Base-by-base conservation (phyloP, 176 grass and related monocot genomes). In the Triticum timopheevii region DNA sequence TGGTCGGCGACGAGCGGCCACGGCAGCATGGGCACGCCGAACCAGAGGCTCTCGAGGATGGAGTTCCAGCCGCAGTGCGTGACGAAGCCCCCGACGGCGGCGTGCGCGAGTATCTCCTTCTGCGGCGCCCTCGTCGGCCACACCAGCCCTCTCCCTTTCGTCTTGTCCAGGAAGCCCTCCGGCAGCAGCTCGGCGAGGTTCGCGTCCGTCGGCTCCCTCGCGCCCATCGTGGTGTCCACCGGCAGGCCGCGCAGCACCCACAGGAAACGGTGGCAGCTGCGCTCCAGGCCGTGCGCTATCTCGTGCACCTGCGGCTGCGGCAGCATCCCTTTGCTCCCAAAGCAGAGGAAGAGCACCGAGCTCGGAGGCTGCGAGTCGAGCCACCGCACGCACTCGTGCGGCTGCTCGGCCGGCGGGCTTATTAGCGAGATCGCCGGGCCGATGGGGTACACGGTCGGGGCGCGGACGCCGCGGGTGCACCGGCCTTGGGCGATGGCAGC, bases 41-140 rank as follows among this genome's bases (percentile, higher is more conserved):
- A 69, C 44, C 86, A 81, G 13, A 77, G 76, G 52, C 76, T 78
- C 49, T 63, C 61, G 23, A 61, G 58, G 58, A 61, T 84, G 30
- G 90, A 92, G 80, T 92, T 92, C 83, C 90, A 92, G 4, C 83
- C 83, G n/a, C 90, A 89, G 80, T 92, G 90, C 54, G 83, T 89
- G 15, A 92, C 24, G 61, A 89, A 92, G 67, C 95, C 94, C 1
- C 92, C 95, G 0, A 88, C 59, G 2, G 87, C 78, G 0, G 33
- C 59, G 66, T 98, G 91, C 1, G 78, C 89, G 2, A 95, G 76
- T 0, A 92, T 93, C 25, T 93, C 95, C 16, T 28, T 27, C 62
- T 65, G 62, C 62, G 62, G 62, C 24, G 12, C 62, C 62, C 62
- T 19, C 50, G 50, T 19, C 16, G 50, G 50, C 16, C 50, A 54